Percentiles rank a stretch among this genome's conserved stretches.
These are phyloP conservation scores for Chlamydomonas urium DNA, from an alignment of 139 green algal genomes.

Conservation along the genomic window DNA sequence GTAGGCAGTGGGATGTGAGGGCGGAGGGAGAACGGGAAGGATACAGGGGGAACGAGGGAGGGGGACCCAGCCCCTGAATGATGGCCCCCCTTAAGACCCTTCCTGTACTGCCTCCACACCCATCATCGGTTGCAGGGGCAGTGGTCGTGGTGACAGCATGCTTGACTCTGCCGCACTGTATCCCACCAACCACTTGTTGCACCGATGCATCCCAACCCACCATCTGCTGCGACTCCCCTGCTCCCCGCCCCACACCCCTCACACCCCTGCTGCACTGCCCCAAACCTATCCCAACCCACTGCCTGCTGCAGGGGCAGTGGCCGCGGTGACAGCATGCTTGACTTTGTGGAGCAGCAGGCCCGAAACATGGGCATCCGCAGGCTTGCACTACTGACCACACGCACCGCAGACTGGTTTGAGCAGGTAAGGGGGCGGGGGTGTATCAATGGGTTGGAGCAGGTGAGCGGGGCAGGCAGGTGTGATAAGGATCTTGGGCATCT, in stretches of 20 bases:
- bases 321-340: conserved; percentile 78
- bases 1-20: too few relatives aligned
- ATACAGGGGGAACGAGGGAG: too few relatives aligned
- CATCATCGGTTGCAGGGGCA: conserved; percentile 33
- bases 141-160: conserved; percentile 81
- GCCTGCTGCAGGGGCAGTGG: conserved; percentile 51
- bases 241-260: not conserved
- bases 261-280: not conserved
- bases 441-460: too few relatives aligned
- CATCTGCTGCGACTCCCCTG: not conserved
- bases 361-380: conserved; percentile 47
- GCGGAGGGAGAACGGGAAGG: too few relatives aligned
- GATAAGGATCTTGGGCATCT: conserved; percentile 46
- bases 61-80: too few relatives aligned
- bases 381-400: conserved; percentile 76
- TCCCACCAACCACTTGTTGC: not conserved
- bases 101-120: too few relatives aligned
- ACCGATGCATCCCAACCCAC: not conserved
- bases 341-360: conserved; percentile 56
- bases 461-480: too few relatives aligned
- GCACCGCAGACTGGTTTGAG: conserved; percentile 89
- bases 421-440: conserved; percentile 55
- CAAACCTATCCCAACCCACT: too few relatives aligned
- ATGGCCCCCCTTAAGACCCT: not conserved
- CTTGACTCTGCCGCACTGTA: not conserved